Percentiles rank a stretch among this genome's conserved stretches.
Conservation (phyloP, 495 filamentous ascomycete genomes). For the Cercophora sp. region DNA sequence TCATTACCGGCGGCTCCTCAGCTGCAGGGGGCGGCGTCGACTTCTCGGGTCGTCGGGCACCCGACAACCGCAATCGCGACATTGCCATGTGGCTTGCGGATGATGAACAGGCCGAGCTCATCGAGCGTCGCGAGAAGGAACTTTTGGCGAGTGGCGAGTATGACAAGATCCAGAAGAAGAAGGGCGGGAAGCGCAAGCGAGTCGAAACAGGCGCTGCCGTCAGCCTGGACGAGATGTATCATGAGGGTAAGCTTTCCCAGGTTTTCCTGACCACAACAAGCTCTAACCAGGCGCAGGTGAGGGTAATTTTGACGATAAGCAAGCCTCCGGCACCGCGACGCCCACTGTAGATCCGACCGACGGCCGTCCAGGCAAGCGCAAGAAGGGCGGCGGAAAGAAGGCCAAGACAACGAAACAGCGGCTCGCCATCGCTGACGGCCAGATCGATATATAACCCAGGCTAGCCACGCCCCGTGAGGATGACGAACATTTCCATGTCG, state of each 20-base stretch:
- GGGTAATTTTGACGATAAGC: constrained; percentile 88
- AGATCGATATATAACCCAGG: constrained; percentile 35
- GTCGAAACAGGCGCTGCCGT: constrained; percentile 44
- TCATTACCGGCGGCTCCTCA: constrained; percentile 79
- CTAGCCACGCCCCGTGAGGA: neutral
- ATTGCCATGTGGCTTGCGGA: constrained; percentile 97
- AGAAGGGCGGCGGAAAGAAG: constrained; percentile 65
- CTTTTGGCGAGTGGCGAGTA: constrained; percentile 58
- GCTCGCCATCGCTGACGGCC: constrained; percentile 80
- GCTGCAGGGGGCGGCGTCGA: constrained; percentile 63
- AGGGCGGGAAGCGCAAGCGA: constrained; percentile 45
- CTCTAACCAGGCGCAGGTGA: constrained; percentile 58
- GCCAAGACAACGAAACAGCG: constrained; percentile 89
- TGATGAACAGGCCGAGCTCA: constrained; percentile 86
- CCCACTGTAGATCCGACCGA: constrained; percentile 62
- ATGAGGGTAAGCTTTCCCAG: constrained; percentile 76
- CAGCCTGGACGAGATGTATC: constrained; percentile 94
- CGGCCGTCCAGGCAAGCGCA: constrained; percentile 42
- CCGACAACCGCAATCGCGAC: constrained; percentile 88
- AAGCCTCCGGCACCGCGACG: constrained; percentile 79
- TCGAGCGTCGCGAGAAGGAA: constrained; percentile 86
- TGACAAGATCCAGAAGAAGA: constrained; percentile 67
- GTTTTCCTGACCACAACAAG: neutral
- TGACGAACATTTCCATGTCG: too few relatives aligned
- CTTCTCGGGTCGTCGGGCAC: constrained; percentile 81